Conservation (phyloP, 441 rosid species). For the Erodium trifolium region DNA sequence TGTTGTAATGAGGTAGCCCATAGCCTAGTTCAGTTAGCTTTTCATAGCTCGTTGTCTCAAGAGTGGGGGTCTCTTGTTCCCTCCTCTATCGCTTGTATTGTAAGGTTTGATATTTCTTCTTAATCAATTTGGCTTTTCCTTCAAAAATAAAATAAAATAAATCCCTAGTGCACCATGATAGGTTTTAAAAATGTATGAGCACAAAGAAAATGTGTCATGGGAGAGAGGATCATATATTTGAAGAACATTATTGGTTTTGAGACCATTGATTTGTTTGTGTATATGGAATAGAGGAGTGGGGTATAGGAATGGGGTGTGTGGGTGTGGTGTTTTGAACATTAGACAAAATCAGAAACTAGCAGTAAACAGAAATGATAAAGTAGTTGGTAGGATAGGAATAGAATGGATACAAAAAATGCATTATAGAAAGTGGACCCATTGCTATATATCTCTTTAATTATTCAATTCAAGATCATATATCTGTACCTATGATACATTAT, state of each 20-base stretch:
- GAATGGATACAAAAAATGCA: background rate
- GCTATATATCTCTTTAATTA: background rate
- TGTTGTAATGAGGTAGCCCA: too few relatives aligned
- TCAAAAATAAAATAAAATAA: background rate
- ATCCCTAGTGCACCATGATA: background rate
- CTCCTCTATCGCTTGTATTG: too few relatives aligned
- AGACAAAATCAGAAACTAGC: slow-evolving; percentile 3
- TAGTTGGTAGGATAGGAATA: background rate
- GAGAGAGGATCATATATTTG: background rate
- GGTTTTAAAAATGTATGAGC: background rate
- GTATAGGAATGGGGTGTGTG: background rate
- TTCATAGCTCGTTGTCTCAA: too few relatives aligned
- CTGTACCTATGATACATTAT: background rate
- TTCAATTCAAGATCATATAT: background rate
- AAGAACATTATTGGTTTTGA: background rate
- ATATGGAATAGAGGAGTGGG: background rate
- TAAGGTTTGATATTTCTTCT: too few relatives aligned
- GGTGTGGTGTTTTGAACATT: background rate
- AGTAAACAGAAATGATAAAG: background rate
- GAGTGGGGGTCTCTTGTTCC: too few relatives aligned
- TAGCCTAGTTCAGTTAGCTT: too few relatives aligned
- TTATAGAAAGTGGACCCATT: background rate
- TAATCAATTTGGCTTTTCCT: too few relatives aligned
- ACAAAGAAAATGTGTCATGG: background rate
- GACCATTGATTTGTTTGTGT: background rate